Evolutionary conservation across 164 flowering plant species (phyloP).

Genomic region (Warburgia ugandensis): DNA sequence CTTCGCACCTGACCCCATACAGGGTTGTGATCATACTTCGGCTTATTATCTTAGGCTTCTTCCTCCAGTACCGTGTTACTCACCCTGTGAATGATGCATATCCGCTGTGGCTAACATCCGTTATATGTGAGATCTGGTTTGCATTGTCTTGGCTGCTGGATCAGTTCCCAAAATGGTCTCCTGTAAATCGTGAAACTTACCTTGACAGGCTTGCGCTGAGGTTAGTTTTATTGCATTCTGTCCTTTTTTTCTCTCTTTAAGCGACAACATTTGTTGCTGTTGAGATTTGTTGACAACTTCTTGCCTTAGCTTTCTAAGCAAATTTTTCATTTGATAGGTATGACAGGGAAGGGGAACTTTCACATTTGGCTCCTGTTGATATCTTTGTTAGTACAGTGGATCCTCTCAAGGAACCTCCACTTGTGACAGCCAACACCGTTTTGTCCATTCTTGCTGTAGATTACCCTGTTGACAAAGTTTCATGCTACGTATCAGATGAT

Average conservation of each 20-base stretch:
- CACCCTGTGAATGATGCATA: constrained; percentile 93
- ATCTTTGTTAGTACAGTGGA: constrained; percentile 99
- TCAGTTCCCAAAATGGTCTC: constrained; percentile 99
- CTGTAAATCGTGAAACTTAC: constrained; percentile 89
- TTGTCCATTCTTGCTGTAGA: constrained; percentile 95
- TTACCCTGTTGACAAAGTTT: constrained; percentile 96
- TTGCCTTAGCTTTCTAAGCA: too few relatives aligned
- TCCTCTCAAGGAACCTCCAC: constrained; percentile 96
- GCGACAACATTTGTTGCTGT: not conserved
- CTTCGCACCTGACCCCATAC: constrained; percentile 82
- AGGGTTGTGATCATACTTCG: constrained; percentile 92
- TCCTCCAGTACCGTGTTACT: constrained; percentile 82
- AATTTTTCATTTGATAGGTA: constrained; percentile 30
- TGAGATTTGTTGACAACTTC: too few relatives aligned
- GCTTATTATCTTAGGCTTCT: constrained; percentile 81
- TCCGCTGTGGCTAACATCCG: constrained; percentile 83
- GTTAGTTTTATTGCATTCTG: constrained; percentile 31
- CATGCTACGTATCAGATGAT: constrained; percentile 98
- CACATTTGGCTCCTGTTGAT: constrained; percentile 88
- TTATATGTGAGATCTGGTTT: constrained; percentile 99
- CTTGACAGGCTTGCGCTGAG: constrained; percentile 93
- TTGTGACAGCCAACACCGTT: constrained; percentile 93
- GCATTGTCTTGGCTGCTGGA: constrained; percentile 95
- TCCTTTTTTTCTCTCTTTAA: not conserved
- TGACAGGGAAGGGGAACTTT: constrained; percentile 93